Base-by-base conservation (phyloP, 805 yeast species). In the Saccharomyces cerevisiae region DNA sequence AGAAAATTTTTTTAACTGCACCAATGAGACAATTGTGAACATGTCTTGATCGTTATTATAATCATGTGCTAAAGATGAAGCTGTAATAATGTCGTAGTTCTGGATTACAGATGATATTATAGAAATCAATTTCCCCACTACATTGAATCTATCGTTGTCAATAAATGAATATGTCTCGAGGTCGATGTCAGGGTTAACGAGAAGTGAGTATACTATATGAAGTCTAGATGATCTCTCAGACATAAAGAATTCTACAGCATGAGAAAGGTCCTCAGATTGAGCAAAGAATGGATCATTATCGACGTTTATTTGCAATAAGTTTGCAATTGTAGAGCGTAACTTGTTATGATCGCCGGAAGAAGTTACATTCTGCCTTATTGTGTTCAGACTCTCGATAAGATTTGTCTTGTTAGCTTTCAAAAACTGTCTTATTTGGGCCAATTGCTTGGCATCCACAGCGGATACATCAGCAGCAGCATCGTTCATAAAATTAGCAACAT, bases 1-100 rank as follows among this genome's bases (percentile, higher is more conserved):
- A 22, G 53, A 67, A 49, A 53, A 67, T 51, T 53, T 61, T 56
- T 52, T 72, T 27, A 56, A 61, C 22, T 55, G 55, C 36, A 62
- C 43, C 43, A 36, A 17, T 11, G 43, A 36, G 6, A 6, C 22
- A 17, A 17, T 6, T 10, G 22, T 36, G 11, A n/a, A 17, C 6
- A 13, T 17, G 24, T 36, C 43, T 17, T 36, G 24, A 17, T 36
- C 43, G 17, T 36, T 21, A 13, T 17, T 36, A 9, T 21, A 22
- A 24, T 24, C 43, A 3, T 36, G 24, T 17, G 9, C 43, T 21
- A 36, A 36, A 24, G 11, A 22, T 9, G 43, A n/a, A 17, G 22
- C 22, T 17, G 22, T 36, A 24, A 17, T 10, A 17, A 24, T 36
- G 24, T 17, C 43, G 4, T 36, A 36, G 13, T 17, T 17, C 11